A percentile compares a stretch with the other conserved stretches of the same genome.
Evolutionary conservation across 169 alveolate genomes (phyloP).

Genomic region (Theileria equi): DNA sequence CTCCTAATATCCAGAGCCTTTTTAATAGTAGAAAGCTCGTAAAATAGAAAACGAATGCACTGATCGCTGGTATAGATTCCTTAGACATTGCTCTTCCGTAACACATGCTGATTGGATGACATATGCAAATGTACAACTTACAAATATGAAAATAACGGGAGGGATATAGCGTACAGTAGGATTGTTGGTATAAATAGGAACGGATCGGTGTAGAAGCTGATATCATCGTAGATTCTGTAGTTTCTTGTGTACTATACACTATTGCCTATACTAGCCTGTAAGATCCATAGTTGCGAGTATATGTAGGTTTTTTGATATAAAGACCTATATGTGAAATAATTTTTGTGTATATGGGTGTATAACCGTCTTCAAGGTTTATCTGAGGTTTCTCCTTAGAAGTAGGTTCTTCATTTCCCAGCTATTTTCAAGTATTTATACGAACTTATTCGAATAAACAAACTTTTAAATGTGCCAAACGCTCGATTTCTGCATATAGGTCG

Average conservation of each 20-base stretch:
- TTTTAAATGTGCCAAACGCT: slow-evolving; percentile 8
- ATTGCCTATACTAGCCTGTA: background rate
- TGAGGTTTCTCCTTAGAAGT: slow-evolving; percentile 14
- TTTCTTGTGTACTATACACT: background rate
- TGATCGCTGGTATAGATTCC: slow-evolving; percentile 33
- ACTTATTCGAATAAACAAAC: background rate
- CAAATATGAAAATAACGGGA: slow-evolving; percentile 53
- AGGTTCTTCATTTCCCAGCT: too few relatives aligned
- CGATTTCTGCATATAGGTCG: slow-evolving; percentile 23
- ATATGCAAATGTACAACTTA: background rate
- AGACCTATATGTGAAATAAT: slow-evolving; percentile 12
- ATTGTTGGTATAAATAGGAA: slow-evolving; percentile 18
- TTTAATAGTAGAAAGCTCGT: slow-evolving; percentile 13
- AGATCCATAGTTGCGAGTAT: background rate
- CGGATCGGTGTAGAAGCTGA: slow-evolving; percentile 26
- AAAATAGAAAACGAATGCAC: slow-evolving; percentile 27
- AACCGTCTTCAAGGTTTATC: slow-evolving; percentile 13
- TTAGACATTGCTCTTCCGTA: slow-evolving; percentile 42
- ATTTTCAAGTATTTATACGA: too few relatives aligned
- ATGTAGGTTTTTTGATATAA: slow-evolving; percentile 10
- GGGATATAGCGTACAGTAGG: slow-evolving; percentile 19
- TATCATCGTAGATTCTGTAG: slow-evolving; percentile 8
- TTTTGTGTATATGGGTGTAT: background rate
- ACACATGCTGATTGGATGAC: slow-evolving; percentile 2
- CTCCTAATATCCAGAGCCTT: slow-evolving; percentile 23